A percentile compares a stretch with the other conserved stretches of the same genome.
Evolutionary conservation across 768 basidiomycete genomes (phyloP).

Genomic region (Calocera cornea): DNA sequence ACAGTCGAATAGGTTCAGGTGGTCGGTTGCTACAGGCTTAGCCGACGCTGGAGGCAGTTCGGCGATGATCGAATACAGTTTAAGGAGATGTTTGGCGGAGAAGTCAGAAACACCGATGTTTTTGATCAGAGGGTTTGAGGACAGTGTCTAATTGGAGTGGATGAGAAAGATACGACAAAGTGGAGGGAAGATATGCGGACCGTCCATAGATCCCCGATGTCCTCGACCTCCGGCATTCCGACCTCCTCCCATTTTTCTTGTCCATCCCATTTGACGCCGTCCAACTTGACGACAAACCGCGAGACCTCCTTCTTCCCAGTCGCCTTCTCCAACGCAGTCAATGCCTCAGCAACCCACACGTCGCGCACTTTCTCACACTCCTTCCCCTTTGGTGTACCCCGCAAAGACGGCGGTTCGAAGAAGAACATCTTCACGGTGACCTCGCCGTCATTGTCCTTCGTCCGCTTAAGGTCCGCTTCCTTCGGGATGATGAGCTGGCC

Average conservation of each 20-base stretch:
- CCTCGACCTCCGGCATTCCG: conserved; percentile 10
- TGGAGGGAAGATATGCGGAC: not conserved
- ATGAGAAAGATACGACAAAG: not conserved
- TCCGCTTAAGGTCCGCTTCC: conserved; percentile 6
- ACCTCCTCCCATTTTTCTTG: conserved; percentile 7
- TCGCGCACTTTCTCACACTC: conserved; percentile 1
- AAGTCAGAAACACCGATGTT: conserved; percentile 12
- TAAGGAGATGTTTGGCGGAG: conserved; percentile 6
- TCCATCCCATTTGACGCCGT: conserved; percentile 11
- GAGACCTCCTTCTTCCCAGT: conserved; percentile 9
- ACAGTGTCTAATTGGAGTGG: conserved; percentile 4
- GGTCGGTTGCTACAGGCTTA: conserved; percentile 5
- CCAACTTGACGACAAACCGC: conserved; percentile 11
- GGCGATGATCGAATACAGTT: conserved; percentile 1
- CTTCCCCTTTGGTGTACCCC: not conserved
- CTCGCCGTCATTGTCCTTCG: conserved; percentile 4
- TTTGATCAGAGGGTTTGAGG: conserved; percentile 5
- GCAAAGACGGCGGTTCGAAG: conserved; percentile 7
- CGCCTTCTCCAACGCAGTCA: conserved; percentile 9
- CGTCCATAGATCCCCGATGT: conserved; percentile 7
- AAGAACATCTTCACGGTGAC: conserved; percentile 13
- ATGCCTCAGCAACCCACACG: conserved; percentile 10
- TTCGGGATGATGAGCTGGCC: conserved; percentile 6
- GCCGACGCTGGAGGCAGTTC: not conserved
- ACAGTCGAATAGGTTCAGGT: conserved; percentile 12